These are phyloP conservation scores for Lecanosticta acicola DNA, from an alignment of 2,329 filamentous ascomycete genomes.

Conservation along the genomic window DNA sequence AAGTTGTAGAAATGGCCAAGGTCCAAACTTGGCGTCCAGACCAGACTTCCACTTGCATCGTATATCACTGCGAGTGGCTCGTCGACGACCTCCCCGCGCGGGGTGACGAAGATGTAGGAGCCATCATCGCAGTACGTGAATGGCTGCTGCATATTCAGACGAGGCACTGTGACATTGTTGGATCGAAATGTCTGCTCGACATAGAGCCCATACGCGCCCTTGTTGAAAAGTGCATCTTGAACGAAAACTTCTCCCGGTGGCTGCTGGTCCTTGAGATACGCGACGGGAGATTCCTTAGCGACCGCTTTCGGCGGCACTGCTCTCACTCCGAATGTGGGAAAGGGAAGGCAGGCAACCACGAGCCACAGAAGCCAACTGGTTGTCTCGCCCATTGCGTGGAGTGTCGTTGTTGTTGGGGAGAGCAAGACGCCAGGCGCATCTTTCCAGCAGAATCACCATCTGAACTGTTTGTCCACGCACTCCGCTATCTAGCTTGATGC, in stretches of 20 bases:
- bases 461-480: too few species aligned
- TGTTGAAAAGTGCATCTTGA: slow-evolving; percentile 28
- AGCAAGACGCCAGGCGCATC: too few species aligned
- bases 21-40: slow-evolving; percentile 19
- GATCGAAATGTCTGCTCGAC: slow-evolving; percentile 32
- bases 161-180: slow-evolving; percentile 30
- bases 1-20: slow-evolving; percentile 39
- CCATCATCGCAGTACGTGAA: slow-evolving; percentile 28
- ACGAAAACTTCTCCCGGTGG: slow-evolving; percentile 14
- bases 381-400: too few species aligned
- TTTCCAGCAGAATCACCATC: too few species aligned
- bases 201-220: slow-evolving; percentile 33
- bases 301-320: neutral
- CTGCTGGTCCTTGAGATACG: slow-evolving; percentile 2
- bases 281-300: neutral
- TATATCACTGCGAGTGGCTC: slow-evolving; percentile 14
- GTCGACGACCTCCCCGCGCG: slow-evolving; percentile 20
- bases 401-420: too few species aligned
- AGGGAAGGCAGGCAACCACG: too few species aligned
- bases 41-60: slow-evolving; percentile 17
- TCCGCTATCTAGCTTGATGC: too few species aligned
- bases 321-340: too few species aligned
- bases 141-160: slow-evolving; percentile 22
- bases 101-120: slow-evolving; percentile 24
- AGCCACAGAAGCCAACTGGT: too few species aligned